Base-by-base conservation (phyloP, 2,329 filamentous ascomycete species). In the Diplodia seriata region DNA sequence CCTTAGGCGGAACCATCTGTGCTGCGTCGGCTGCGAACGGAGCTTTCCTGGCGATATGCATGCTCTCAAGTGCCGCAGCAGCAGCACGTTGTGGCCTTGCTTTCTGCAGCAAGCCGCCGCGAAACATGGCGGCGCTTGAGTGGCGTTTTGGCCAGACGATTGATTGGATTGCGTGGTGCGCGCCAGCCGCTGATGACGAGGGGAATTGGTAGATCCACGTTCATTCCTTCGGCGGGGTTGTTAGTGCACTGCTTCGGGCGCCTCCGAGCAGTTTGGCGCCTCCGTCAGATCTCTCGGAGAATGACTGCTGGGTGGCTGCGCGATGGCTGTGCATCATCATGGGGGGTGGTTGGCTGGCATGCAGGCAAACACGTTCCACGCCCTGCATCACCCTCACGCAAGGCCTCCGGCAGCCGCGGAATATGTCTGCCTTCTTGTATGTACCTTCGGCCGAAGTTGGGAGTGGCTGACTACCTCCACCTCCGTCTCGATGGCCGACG, bases 351-450 rank as follows among this genome's bases (percentile, higher is more conserved):
- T 23, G n/a, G n/a, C 18, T 3, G 29, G 53, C n/a, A 15, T 18
- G n/a, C 51, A 26, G 26, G 50, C 50, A 53, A 53, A 53, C 50
- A 31, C 23, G 8, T 31, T 33, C 51, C 23, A 29, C 51, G 18
- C 26, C 29, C 54, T 23, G 54, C 54, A 9, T 57, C 20, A 6
- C 11, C 33, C 33, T 20, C 20, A 8, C 33, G 31, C 54, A 57
- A 57, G 54, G 54, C 54, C 54, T 26, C 54, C 33, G 54, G 20
- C 54, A 57, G 54, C 54, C 36, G 54, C 54, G 54, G 54, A 29
- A 57, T 26, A 26, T 26, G 26, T 26, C 55, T 8, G 54, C 31
- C 23, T 40, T 33, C 33, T 14, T 40, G 54, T 20, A n/a, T 40
- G 54, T 20, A n/a, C 23, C 4, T n/a, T 55, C 51, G 51, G 23